Evolutionary conservation across 1,139 yeast species (phyloP).

Genomic region (Taiozyma sp.): DNA sequence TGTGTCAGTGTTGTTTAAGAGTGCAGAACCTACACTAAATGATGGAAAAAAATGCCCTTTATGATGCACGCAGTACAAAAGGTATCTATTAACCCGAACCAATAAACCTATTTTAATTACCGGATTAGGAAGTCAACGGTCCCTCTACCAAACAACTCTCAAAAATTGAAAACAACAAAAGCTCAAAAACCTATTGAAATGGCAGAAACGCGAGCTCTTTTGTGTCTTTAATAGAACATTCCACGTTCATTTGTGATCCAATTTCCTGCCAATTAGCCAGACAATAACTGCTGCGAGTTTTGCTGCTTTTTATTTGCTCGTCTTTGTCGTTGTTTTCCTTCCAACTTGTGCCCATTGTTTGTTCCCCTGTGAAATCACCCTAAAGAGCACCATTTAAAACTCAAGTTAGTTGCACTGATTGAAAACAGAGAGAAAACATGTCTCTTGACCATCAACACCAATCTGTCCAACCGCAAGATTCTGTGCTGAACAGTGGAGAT

Average conservation of each 20-base stretch:
- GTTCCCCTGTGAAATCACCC: neutral
- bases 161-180: constrained; percentile 1
- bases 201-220: neutral
- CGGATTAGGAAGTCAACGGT: neutral
- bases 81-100: neutral
- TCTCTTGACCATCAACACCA: neutral
- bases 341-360: neutral
- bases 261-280: neutral
- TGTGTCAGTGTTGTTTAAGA: neutral
- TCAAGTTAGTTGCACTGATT: neutral
- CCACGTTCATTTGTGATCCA: neutral
- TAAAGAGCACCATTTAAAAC: neutral
- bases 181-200: neutral
- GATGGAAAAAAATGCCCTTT: no score
- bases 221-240: neutral
- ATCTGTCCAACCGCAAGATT: neutral
- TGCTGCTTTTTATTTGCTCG: neutral
- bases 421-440: neutral
- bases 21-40: neutral
- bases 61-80: no score
- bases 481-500: neutral
- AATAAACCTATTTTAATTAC: neutral
- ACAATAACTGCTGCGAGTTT: neutral
- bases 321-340: neutral
- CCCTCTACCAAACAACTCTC: neutral